These are phyloP conservation scores for Epichloe gansuensis DNA, from an alignment of 2,329 filamentous ascomycete species.

Conservation along the genomic window DNA sequence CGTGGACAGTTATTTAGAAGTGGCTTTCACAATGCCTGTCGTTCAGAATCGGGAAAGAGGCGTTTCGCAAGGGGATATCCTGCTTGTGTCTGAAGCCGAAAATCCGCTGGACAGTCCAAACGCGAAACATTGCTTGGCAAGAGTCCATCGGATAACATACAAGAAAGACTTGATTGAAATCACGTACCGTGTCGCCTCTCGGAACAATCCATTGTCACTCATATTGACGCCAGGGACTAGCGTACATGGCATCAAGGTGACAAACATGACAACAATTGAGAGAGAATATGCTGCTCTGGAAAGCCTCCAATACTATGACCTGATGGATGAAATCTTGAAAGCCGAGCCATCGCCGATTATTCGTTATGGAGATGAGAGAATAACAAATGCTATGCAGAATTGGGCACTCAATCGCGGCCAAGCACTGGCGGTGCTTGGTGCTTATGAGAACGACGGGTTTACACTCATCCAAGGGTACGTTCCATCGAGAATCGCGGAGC, in stretches of 20 bases:
- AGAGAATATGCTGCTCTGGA: slow-evolving; percentile 87
- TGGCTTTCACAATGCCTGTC: slow-evolving; percentile 69
- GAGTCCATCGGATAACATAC: slow-evolving; percentile 65
- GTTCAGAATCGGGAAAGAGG: slow-evolving; percentile 57
- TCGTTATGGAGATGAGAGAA: slow-evolving; percentile 61
- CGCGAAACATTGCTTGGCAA: slow-evolving; percentile 71
- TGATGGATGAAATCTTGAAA: slow-evolving; percentile 81
- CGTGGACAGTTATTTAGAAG: slow-evolving; percentile 86
- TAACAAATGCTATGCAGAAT: slow-evolving; percentile 56
- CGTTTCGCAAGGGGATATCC: slow-evolving; percentile 74
- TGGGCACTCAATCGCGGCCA: slow-evolving; percentile 83
- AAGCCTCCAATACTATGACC: slow-evolving; percentile 86
- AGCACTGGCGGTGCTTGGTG: slow-evolving; percentile 81
- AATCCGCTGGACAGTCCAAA: slow-evolving; percentile 54
- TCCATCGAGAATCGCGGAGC: background rate
- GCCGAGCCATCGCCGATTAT: slow-evolving; percentile 85
- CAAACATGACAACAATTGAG: slow-evolving; percentile 88
- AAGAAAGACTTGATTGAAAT: slow-evolving; percentile 77
- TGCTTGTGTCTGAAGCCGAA: slow-evolving; percentile 65
- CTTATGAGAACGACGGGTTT: slow-evolving; percentile 91
- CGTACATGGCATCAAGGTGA: slow-evolving; percentile 68
- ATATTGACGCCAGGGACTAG: slow-evolving; percentile 56
- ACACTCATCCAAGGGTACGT: slow-evolving; percentile 79
- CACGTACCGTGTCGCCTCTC: slow-evolving; percentile 68
- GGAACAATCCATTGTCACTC: slow-evolving; percentile 46